Percentiles rank a stretch among this genome's conserved stretches.
phyloP scores from a whole-genome alignment of 2,329 filamentous ascomycete species.

The Microascus cirrosus region DNA sequence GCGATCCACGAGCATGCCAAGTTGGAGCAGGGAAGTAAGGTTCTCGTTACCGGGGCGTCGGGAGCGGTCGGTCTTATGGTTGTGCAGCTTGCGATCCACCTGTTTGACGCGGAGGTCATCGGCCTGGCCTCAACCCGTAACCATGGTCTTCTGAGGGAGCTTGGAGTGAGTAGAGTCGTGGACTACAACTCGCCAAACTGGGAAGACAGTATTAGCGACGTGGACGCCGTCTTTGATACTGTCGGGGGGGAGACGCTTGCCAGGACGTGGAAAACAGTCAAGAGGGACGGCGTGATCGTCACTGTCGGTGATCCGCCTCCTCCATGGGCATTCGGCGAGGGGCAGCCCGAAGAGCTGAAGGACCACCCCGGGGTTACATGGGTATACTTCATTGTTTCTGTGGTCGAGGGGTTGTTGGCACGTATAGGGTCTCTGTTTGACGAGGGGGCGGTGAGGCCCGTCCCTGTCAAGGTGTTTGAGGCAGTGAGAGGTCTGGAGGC shows the following conservation, averaged over 20 bases:
- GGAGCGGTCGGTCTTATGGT: conserved; percentile 17
- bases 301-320: conserved; percentile 23
- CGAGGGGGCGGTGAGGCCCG: conserved; percentile 9
- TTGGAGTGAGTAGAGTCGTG: conserved; percentile 13
- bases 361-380: conserved; percentile 12
- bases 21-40: conserved; percentile 6
- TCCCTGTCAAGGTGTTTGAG: conserved; percentile 12
- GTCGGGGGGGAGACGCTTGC: conserved; percentile 16
- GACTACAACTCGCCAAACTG: conserved; percentile 15
- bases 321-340: conserved; percentile 16
- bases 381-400: conserved; percentile 18
- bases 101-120: conserved; percentile 12
- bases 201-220: conserved; percentile 10
- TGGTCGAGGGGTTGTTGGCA: conserved; percentile 10
- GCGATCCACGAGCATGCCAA: conserved; percentile 12
- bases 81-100: conserved; percentile 15
- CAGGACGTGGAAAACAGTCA: conserved; percentile 18
- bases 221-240: conserved; percentile 20
- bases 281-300: conserved; percentile 16
- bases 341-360: conserved; percentile 9
- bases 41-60: conserved; percentile 18
- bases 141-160: conserved; percentile 7
- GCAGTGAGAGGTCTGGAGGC: conserved; percentile 13
- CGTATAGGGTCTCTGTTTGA: conserved; percentile 13
- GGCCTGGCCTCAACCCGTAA: conserved; percentile 15